A percentile compares a stretch with the other conserved stretches of the same genome.
phyloP scores from a whole-genome alignment of 2,329 filamentous ascomycete genomes.

The Diplodia corticola region DNA sequence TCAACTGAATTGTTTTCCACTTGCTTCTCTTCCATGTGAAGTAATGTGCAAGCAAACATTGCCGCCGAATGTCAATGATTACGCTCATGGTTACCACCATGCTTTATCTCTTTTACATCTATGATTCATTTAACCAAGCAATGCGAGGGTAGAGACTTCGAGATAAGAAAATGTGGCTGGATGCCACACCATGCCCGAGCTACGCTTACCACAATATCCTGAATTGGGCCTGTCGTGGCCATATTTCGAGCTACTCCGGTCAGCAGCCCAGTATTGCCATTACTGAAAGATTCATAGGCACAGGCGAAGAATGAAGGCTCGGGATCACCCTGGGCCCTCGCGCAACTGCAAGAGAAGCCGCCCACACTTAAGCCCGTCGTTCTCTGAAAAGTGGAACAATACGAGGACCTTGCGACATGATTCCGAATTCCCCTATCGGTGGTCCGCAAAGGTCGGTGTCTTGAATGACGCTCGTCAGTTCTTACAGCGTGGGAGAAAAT shows the following conservation, averaged over 20 bases:
- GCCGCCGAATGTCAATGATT: too few species aligned
- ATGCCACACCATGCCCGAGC: neutral
- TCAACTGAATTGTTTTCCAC: too few species aligned
- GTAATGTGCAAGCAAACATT: too few species aligned
- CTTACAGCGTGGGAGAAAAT: neutral
- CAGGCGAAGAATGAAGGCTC: neutral
- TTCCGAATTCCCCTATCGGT: neutral
- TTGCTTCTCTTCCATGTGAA: too few species aligned
- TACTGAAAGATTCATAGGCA: neutral
- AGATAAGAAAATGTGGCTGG: neutral
- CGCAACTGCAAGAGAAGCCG: neutral
- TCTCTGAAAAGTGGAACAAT: neutral
- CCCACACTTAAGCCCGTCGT: neutral
- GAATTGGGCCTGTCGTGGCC: neutral
- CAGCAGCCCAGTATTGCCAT: neutral
- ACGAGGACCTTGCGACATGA: neutral
- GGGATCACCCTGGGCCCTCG: neutral
- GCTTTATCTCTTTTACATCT: neutral
- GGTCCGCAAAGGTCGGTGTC: neutral
- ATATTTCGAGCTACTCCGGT: neutral
- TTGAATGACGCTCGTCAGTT: neutral
- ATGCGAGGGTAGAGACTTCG: neutral
- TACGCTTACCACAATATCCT: neutral
- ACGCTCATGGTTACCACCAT: too few species aligned
- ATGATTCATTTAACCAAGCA: neutral